phyloP scores from a whole-genome alignment of 2,329 filamentous ascomycete genomes.

The Penicillium sp. region DNA sequence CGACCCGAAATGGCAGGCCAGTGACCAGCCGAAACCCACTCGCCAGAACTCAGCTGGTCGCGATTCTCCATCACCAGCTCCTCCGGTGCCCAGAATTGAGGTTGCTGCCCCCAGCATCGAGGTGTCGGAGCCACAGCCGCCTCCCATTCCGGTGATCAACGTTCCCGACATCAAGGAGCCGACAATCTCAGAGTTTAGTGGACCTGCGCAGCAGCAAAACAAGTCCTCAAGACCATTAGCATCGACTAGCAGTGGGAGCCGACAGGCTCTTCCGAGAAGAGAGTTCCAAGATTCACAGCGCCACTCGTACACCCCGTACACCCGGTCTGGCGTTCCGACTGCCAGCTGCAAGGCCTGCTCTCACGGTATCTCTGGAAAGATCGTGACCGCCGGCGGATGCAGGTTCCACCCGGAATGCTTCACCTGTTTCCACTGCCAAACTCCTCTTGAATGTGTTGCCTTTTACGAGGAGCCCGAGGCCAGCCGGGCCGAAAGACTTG shows the following conservation, averaged over 20 bases:
- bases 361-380: conserved; percentile 80
- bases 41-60: conserved; percentile 11
- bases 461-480: conserved; percentile 87
- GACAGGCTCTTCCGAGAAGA: conserved; percentile 29
- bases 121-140: conserved; percentile 36
- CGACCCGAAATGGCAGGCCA: conserved; percentile 70
- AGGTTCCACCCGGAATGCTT: conserved; percentile 95
- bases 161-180: conserved; percentile 45
- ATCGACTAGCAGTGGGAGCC: conserved; percentile 15
- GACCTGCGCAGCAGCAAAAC: conserved; percentile 12
- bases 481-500: conserved; percentile 65
- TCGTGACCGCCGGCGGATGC: conserved; percentile 73
- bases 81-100: conserved; percentile 41
- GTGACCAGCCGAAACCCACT: conserved; percentile 37
- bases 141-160: conserved; percentile 47
- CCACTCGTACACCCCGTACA: conserved; percentile 37
- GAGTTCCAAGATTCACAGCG: conserved; percentile 39
- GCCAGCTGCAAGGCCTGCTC: conserved; percentile 81
- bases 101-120: conserved; percentile 42
- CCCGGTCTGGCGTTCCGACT: conserved; percentile 53
- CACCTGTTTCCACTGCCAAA: conserved; percentile 79
- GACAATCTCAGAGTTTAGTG: conserved; percentile 35
- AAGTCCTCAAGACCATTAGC: conserved; percentile 14
- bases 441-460: conserved; percentile 85
- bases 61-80: conserved; percentile 22